Conservation (phyloP, 208 protist genomes). For the Phytomonas sp. region DNA sequence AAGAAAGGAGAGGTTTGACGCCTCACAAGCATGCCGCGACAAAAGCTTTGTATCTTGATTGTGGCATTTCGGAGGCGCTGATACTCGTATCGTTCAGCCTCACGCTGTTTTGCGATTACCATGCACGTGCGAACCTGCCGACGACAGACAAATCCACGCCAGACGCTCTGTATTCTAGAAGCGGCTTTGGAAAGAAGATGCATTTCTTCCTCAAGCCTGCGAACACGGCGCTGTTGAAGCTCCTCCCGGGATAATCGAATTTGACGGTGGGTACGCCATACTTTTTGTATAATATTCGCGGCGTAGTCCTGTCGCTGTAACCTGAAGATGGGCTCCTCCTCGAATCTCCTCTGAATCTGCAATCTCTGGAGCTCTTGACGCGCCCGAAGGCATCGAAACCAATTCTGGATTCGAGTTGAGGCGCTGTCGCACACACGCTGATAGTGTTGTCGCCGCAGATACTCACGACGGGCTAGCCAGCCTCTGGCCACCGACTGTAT, state of each 20-base stretch:
- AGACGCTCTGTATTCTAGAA: slow-evolving; percentile 50
- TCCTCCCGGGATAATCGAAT: slow-evolving; percentile 15
- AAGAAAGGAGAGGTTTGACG: slow-evolving; percentile 27
- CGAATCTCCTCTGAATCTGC: slow-evolving; percentile 14
- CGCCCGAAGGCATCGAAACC: slow-evolving; percentile 34
- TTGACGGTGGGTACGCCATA: slow-evolving; percentile 18
- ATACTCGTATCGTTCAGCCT: slow-evolving; percentile 22
- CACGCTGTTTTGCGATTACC: background rate
- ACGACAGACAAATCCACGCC: slow-evolving; percentile 31
- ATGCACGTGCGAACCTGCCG: background rate
- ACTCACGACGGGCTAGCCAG: slow-evolving; percentile 41
- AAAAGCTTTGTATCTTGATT: slow-evolving; percentile 64
- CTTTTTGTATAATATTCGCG: slow-evolving; percentile 17
- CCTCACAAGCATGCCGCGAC: slow-evolving; percentile 45
- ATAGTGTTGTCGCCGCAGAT: slow-evolving; percentile 11
- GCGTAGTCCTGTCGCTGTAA: slow-evolving; percentile 20
- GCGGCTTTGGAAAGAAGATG: slow-evolving; percentile 35
- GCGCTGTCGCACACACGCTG: background rate
- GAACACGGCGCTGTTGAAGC: slow-evolving; percentile 14
- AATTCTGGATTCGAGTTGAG: slow-evolving; percentile 36
- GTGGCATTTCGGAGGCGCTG: slow-evolving; percentile 42
- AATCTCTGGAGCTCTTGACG: slow-evolving; percentile 17
- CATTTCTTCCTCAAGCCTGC: slow-evolving; percentile 14
- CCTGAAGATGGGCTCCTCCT: slow-evolving; percentile 11
- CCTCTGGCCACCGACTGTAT: slow-evolving; percentile 62